Evolutionary conservation across 1,139 yeast species (phyloP).

Genomic region (Yamadazyma aaseri): DNA sequence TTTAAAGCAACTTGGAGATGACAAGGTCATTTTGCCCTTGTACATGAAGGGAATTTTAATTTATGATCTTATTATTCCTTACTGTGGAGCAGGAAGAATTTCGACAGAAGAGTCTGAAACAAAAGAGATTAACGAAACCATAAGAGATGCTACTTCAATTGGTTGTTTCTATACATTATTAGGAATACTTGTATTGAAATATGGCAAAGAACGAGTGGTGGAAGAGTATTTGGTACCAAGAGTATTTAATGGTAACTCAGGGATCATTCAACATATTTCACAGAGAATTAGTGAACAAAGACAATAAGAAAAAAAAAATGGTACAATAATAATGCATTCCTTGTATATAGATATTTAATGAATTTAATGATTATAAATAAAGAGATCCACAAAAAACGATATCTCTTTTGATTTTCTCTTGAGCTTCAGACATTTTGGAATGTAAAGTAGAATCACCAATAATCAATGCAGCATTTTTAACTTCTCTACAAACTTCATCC

Average conservation of each 20-base stretch:
- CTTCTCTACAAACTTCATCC: slow-evolving; percentile 94
- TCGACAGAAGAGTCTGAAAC: slow-evolving; percentile 5
- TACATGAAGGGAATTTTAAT: slow-evolving; percentile 36
- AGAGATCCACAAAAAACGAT: slow-evolving; percentile 96
- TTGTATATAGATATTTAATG: slow-evolving; percentile 5
- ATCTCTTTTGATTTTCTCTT: slow-evolving; percentile 92
- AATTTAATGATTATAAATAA: slow-evolving; percentile 50
- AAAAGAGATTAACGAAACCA: slow-evolving; percentile 12
- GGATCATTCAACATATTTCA: slow-evolving; percentile 21
- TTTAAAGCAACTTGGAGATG: slow-evolving; percentile 17
- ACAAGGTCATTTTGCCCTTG: slow-evolving; percentile 22
- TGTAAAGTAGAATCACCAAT: slow-evolving; percentile 91
- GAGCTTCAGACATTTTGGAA: slow-evolving; percentile 87
- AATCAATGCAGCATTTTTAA: slow-evolving; percentile 88
- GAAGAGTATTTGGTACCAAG: slow-evolving; percentile 29
- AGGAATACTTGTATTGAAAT: slow-evolving; percentile 35
- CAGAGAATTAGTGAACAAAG: slow-evolving; percentile 3
- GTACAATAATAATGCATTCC: slow-evolving; percentile 65
- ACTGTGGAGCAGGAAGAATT: slow-evolving; percentile 19
- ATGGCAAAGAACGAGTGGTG: slow-evolving; percentile 22
- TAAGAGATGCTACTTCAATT: slow-evolving; percentile 27
- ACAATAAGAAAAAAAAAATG: slow-evolving; percentile 57
- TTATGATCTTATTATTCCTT: slow-evolving; percentile 29
- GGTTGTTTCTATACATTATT: slow-evolving; percentile 42
- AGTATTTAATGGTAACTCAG: slow-evolving; percentile 29